Percentiles rank a stretch among this genome's conserved stretches.
Conservation (phyloP, 2,329 filamentous ascomycete species). For the Sporothrix curviconia region DNA sequence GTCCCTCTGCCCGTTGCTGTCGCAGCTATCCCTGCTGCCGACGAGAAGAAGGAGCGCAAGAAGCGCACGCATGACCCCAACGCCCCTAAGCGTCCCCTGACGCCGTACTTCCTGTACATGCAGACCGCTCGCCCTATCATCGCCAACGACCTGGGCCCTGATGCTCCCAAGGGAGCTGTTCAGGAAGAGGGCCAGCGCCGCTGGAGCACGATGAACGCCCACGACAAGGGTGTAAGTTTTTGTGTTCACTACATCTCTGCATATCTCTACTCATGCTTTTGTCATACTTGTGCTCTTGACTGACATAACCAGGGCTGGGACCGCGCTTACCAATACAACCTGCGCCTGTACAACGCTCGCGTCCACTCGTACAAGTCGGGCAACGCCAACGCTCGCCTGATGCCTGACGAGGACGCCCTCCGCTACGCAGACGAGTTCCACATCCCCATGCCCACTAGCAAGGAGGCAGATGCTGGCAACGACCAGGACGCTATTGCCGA, state of each 20-base stretch:
- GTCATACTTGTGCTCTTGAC: background rate
- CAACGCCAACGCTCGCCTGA: constrained; percentile 52
- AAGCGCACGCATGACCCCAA: constrained; percentile 84
- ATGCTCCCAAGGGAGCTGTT: constrained; percentile 76
- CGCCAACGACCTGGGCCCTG: constrained; percentile 66
- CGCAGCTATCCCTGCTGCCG: constrained; percentile 37
- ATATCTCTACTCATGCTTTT: background rate
- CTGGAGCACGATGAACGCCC: constrained; percentile 70
- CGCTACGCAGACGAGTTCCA: constrained; percentile 53
- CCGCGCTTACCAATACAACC: constrained; percentile 61
- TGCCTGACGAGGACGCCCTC: constrained; percentile 55
- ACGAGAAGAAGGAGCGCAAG: constrained; percentile 83
- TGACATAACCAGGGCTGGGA: constrained; percentile 46
- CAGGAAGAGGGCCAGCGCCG: constrained; percentile 79
- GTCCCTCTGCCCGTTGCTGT: constrained; percentile 29
- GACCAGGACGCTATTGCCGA: constrained; percentile 54
- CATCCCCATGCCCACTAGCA: constrained; percentile 47
- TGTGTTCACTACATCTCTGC: background rate
- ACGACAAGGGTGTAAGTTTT: constrained; percentile 56
- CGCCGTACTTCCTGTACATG: constrained; percentile 93
- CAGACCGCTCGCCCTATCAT: constrained; percentile 80
- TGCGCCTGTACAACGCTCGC: constrained; percentile 58
- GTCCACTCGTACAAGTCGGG: constrained; percentile 59
- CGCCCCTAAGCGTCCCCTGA: constrained; percentile 87
- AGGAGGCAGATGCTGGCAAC: constrained; percentile 38